Base-by-base conservation (phyloP, 345 rosid genomes). In the Ricinus communis region DNA sequence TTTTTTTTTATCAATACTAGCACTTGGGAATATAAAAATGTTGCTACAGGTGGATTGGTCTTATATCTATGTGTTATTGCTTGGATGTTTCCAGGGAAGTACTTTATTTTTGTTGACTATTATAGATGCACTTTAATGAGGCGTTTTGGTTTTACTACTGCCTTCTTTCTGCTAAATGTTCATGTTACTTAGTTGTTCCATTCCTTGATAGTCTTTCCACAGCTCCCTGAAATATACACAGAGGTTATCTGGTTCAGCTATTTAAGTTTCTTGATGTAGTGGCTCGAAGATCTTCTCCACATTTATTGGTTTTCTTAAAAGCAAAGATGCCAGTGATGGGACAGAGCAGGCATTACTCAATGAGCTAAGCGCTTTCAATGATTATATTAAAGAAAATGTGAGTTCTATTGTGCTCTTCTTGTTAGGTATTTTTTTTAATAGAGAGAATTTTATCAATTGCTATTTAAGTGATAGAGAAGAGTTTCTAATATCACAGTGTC, bases 211-310 rank as follows among this genome's bases (percentile, higher is more conserved):
- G 5, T 7, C n/a, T 22, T 19, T 19, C 36, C 2, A 61, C n/a
- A 13, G 22, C 31, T 9, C 2, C 10, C 11, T 54, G 30, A 7
- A 24, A n/a, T 54, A 9, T 22, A 24, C 5, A 54, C 0, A 24
- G 36, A 11, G 59, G 28, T 55, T 69, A 6, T 54, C 8, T 43
- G 21, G 4, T 36, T 52, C 12, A 70, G 13, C 57, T 45, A 41
- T 73, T 65, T 57, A 2, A 72, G 45, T 51, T 76, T 64, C 54
- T 73, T 54, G 70, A 12, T 80, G 78, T 40, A 94, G 96, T n/a
- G 96, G 98, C 55, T 94, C 87, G 5, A 94, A 91, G 75, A 86
- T 91, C 38, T 90, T 91, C 86, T 91, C 98, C 69, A 82, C 92
- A 24, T 94, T 91, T 81, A 85, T 94, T 45, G 97, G 92, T 72